phyloP scores from a whole-genome alignment of 169 alveolate species.

The Eimeria sp. region DNA sequence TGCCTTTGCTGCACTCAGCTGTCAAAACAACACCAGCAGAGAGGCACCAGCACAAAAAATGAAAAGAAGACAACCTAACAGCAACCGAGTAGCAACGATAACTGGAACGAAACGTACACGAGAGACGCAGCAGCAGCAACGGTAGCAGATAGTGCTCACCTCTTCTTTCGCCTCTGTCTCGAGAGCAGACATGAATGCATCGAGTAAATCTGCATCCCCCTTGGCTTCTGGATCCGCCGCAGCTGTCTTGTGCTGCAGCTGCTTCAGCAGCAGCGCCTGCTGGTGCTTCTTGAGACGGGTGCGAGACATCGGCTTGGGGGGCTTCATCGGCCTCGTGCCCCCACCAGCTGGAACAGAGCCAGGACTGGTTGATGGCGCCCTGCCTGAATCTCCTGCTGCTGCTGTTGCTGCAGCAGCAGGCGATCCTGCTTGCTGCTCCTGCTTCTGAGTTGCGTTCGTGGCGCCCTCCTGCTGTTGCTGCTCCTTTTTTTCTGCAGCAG shows the following conservation, averaged over 20 bases:
- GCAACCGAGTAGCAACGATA: background rate
- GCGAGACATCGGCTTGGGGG: constrained; percentile 67
- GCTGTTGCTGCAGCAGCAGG: constrained; percentile 35
- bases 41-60: background rate
- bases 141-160: constrained; percentile 23
- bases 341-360: constrained; percentile 15
- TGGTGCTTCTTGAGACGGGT: constrained; percentile 63
- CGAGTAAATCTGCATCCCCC: constrained; percentile 60
- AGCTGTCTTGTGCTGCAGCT: constrained; percentile 46
- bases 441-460: background rate
- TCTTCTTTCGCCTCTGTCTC: constrained; percentile 82
- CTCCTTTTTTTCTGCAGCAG: background rate
- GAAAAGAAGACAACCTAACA: background rate
- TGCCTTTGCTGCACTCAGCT: constrained; percentile 82
- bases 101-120: background rate
- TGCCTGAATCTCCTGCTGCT: background rate
- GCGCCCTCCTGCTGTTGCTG: constrained; percentile 12
- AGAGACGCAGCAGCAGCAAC: background rate
- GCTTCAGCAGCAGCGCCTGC: constrained; percentile 74
- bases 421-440: constrained; percentile 15
- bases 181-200: constrained; percentile 82
- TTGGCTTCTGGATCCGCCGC: constrained; percentile 33
- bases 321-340: constrained; percentile 3
- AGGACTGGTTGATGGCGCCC: background rate
- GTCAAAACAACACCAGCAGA: constrained; percentile 11